phyloP scores from a whole-genome alignment of 139 green algal species.

The Tetraselmis chui region DNA sequence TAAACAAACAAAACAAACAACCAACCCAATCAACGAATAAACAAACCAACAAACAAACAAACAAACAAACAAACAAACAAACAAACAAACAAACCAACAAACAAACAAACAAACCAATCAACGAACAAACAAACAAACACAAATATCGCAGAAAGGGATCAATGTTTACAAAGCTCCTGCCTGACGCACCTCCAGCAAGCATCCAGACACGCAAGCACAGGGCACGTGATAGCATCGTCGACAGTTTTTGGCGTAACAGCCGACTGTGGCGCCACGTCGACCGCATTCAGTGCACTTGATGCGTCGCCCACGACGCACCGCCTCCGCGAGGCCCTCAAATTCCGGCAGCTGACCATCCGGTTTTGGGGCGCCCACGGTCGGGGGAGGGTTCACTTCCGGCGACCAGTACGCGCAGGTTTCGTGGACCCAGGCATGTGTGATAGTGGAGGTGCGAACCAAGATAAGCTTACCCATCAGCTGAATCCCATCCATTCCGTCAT shows the following conservation, averaged over 20 bases:
- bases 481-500: conserved; percentile 8
- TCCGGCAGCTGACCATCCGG: background rate
- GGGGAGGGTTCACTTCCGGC: conserved; percentile 47
- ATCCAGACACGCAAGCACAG: conserved; percentile 40
- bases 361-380: conserved; percentile 12
- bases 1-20: no score
- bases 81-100: no score
- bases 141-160: no score
- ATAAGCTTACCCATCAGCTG: conserved; percentile 15
- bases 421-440: conserved; percentile 48
- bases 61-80: no score
- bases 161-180: no score
- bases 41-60: no score
- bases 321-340: conserved; percentile 38
- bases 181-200: conserved; percentile 31
- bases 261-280: conserved; percentile 60
- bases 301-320: conserved; percentile 48
- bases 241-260: conserved; percentile 62
- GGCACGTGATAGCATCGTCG: conserved; percentile 57
- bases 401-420: conserved; percentile 62
- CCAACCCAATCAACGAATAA: no score
- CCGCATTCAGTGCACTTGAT: conserved; percentile 56
- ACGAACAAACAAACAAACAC: no score
- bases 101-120: no score
- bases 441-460: conserved; percentile 21